phyloP scores from a whole-genome alignment of 108 stramenopile species.

The Bacterosira constricta region DNA sequence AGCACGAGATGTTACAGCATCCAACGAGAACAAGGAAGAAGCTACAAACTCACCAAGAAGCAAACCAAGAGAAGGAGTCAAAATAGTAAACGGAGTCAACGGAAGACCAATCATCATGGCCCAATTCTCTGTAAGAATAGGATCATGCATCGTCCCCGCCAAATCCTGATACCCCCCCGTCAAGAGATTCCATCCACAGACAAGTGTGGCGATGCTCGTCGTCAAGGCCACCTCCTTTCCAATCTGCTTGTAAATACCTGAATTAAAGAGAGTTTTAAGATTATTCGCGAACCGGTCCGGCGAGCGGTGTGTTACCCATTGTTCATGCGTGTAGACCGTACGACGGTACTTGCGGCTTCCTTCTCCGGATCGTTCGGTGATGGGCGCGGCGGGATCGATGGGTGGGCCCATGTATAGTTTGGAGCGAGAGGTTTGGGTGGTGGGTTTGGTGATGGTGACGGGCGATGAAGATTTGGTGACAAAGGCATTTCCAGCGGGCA shows the following conservation, averaged over 20 bases:
- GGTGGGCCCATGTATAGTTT: conserved; percentile 38
- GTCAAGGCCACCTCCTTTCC: conserved; percentile 40
- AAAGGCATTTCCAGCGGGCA: conserved; percentile 9
- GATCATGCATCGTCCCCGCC: conserved; percentile 37
- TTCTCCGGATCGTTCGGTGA: conserved; percentile 49
- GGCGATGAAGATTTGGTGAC: conserved; percentile 12
- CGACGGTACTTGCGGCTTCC: conserved; percentile 60
- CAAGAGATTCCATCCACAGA: conserved; percentile 51
- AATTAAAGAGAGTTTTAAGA: conserved; percentile 41
- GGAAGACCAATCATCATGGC: conserved; percentile 47
- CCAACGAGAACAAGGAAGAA: neutral
- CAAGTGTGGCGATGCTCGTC: conserved; percentile 48
- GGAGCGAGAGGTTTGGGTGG: neutral
- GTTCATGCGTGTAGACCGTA: conserved; percentile 67
- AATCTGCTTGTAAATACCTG: conserved; percentile 61
- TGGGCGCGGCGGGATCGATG: conserved; percentile 27
- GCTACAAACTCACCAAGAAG: conserved; percentile 59
- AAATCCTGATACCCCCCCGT: conserved; percentile 57
- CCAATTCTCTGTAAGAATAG: conserved; percentile 22
- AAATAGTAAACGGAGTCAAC: conserved; percentile 52
- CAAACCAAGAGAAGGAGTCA: conserved; percentile 61
- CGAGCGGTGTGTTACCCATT: conserved; percentile 62
- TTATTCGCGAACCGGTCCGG: conserved; percentile 58
- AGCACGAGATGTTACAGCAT: neutral
- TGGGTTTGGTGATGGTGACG: neutral